Percentiles rank a stretch among this genome's conserved stretches.
Conservation (phyloP, 495 filamentous ascomycete genomes). For the Cercophora scortea region DNA sequence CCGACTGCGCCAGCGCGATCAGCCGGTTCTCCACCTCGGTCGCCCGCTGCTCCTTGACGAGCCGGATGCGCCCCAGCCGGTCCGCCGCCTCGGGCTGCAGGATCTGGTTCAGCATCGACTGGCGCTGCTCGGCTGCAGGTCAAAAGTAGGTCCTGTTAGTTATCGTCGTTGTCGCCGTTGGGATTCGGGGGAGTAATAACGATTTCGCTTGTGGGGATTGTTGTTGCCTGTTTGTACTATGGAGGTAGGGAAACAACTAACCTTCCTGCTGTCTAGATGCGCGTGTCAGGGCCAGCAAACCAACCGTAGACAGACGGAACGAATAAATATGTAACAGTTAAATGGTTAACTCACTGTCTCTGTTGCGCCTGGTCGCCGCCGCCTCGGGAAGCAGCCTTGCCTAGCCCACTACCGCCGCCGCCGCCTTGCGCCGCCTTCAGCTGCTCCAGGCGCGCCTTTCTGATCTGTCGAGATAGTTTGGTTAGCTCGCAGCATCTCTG, state of each 20-base stretch:
- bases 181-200: too few relatives aligned
- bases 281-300: background rate
- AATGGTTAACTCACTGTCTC: constrained; percentile 44
- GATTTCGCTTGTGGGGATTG: too few relatives aligned
- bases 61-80: constrained; percentile 84
- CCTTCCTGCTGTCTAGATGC: constrained; percentile 58
- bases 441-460: constrained; percentile 83
- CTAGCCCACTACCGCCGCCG: constrained; percentile 11
- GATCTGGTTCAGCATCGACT: constrained; percentile 80
- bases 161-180: too few relatives aligned
- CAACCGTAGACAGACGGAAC: too few relatives aligned
- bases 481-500: too few relatives aligned
- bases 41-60: constrained; percentile 90
- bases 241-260: too few relatives aligned
- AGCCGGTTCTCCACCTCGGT: constrained; percentile 85
- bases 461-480: constrained; percentile 48
- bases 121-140: constrained; percentile 62
- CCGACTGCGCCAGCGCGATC: constrained; percentile 80
- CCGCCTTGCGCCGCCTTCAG: constrained; percentile 62
- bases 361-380: constrained; percentile 47
- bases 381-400: constrained; percentile 36
- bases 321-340: background rate
- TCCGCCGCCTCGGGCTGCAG: constrained; percentile 90
- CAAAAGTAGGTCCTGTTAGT: too few relatives aligned
- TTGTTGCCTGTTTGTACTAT: too few relatives aligned